Evolutionary conservation across 2,329 filamentous ascomycete species (phyloP), one percentile per base, ranked within the genome.

Genomic region (Dactylellina drechsleri): DNA sequence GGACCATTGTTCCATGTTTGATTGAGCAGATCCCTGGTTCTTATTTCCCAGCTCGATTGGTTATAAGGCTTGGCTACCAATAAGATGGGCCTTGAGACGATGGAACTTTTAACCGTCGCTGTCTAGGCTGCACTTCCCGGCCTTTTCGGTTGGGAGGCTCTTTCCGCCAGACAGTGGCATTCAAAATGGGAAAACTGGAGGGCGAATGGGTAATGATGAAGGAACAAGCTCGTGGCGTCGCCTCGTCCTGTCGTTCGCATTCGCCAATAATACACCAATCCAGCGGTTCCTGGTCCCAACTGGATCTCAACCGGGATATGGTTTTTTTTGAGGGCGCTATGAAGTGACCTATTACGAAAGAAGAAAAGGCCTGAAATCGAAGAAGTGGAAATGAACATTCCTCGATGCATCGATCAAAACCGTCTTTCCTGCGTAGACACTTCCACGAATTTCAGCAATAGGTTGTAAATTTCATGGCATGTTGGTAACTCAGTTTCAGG

Each of bases 161-260:
- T 60, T 49, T 60, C 64, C 62, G 58, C 49, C 64, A 45, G 64
- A 64, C 41, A 5, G 36, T 68, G 71, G 71, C 64, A 53, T 67
- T 60, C 13, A 31, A 7, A 12, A 26, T 45, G 57, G 40, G 41
- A 20, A 50, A 26, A 45, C 36, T 53, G 58, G 54, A 16, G 4
- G 36, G 23, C 41, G n/a, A 28, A 50, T 43, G 20, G 18, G 49
- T 36, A 16, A 20, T 66, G 36, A 66, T 50, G 50, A 64, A 57
- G 43, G 70, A 43, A 52, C 36, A 28, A 66, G 60, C 56, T 74
- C 70, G 70, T 74, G 70, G 70, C 70, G 70, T 20, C 57, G 70
- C 31, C 56, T 61, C 26, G 40, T 56, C 61, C 70, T 74, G 47
- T 74, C 57, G 54, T 28, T 56, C 26, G 49, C 26, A 43, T 57